Evolutionary conservation across 306 rosid genomes (phyloP), one percentile per base, ranked within the genome.

Genomic region (Pyrus communis): DNA sequence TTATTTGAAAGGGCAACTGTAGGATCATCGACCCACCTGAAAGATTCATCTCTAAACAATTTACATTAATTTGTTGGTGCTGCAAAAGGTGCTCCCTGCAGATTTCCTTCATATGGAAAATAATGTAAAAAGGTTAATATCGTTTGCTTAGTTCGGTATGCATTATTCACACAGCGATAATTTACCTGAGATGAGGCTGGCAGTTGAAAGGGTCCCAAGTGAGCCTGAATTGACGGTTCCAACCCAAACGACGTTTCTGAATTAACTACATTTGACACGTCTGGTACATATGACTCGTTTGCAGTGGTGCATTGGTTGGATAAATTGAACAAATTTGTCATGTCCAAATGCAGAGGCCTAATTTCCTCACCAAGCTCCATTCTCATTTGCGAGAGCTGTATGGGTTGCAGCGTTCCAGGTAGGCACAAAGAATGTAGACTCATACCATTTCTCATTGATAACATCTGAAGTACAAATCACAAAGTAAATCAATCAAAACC

Each of bases 401-500:
- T 78, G 70, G 90, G 76, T 71, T 80, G 91, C 78, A 88, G 33
- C 13, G 64, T 88, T 70, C 84, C 98, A 19, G 93, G 85, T 49
- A 84, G 84, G 87, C 91, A 87, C 88, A 90, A 79, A 1, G 97
- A 89, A 82, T 88, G 93, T 92, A 92, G 75, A 86, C 87, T 89
- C 84, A 89, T 83, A 59, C 97, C 97, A 54, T 91, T 88, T 84
- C 96, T 92, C 93, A 95, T 90, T 10, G 97, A 81, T 68, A 95
- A 79, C 97, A 95, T 95, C 98, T 95, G 91, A 80, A 85, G 83
- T 79, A 25, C 19, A 58, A 71, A 58, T 75, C 78, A 79, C 63
- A 62, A 61, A 4, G 27, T 25, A 63, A 54, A 67, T 28, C 60
- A 17, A 63, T 73, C 70, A 78, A 73, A 64, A 40, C 54, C 61